Base-by-base conservation (phyloP, 2,329 filamentous ascomycete genomes). In the Colletotrichum noveboracense region DNA sequence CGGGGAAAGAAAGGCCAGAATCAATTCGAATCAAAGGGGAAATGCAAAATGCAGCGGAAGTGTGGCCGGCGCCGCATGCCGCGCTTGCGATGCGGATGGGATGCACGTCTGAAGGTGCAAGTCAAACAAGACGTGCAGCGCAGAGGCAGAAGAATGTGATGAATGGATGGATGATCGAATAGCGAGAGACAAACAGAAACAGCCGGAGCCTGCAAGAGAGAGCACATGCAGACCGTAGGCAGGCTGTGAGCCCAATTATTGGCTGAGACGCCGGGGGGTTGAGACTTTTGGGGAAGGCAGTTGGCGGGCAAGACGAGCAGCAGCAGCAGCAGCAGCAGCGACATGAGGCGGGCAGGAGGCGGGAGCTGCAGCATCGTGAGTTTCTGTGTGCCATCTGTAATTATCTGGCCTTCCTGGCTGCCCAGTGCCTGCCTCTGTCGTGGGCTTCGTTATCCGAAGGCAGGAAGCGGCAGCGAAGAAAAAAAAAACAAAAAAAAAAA, bases 61-160 rank as follows among this genome's bases (percentile, higher is more conserved):
- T 72, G 62, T 71, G 61, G 65, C 62, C 74, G 70, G 52, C 58
- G 66, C 66, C 62, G 71, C 62, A 67, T 76, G 67, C 56, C 60
- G 75, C 72, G 71, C 64, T 71, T 71, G 67, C 64, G 67, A 67
- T 71, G 75, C 72, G 71, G 56, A 68, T 71, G 67, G 62, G 67
- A 67, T 75, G 70, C 66, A 71, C 61, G 68, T 75, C 75, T 75
- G 48, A 28, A 72, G 62, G 75, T 60, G 71, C 67, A 75, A 71
- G 75, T 71, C 72, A 66, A 75, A 71, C 61, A 76, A 48, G 72
- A 68, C 56, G 68, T 71, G 72, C 75, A 77, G 72, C 26, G 58
- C 48, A 75, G 43, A n/a, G 34, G 21, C 18, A 64, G n/a, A 28
- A 67, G 30, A 64, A 58, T 75, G 64, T 30, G 73, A 75, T 65